Evolutionary conservation across 2,329 filamentous ascomycete genomes (phyloP), one percentile per base, ranked within the genome.

Genomic region (Sporothrix phasma): DNA sequence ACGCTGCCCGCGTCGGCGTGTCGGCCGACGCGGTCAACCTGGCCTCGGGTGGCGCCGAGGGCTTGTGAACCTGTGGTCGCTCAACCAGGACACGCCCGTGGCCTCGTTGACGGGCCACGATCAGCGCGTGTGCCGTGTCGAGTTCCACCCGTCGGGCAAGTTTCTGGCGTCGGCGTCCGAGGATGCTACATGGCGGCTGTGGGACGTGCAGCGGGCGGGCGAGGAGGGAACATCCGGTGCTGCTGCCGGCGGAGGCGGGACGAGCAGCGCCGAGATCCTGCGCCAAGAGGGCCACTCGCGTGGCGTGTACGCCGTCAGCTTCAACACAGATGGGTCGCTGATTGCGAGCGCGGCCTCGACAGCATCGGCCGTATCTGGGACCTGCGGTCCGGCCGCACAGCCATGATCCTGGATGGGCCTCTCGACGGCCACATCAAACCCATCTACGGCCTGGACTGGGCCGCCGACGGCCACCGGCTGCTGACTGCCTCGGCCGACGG

Each of bases 301-400:
- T 63, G 94, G 95, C 67, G 94, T 97, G 13, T 97, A 94, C 71
- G 84, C 92, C 0, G 84, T 97, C 61, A 86, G 86, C 71, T 97
- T 97, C 78, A 96, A 96, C 73, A 83, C 83, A 0, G 94, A 99
- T 72, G 94, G 94, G 0, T 96, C 92, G 1, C 81, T 99, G 1
- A 78, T 97, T 34, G 93, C 92, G 1, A 95, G 89, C 71, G 94
- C 89, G n/a, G 94, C 2, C 80, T 96, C 34, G 94, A 99, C 77
- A 96, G 91, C 70, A 93, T 97, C 63, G 94, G 93, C 3, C 86
- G 94, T 49, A 88, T 99, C 65, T 99, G 94, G 94, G 94, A 99
- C 78, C 74, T 97, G 43, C 84, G 94, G 63, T 94, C 92, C 1
- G 94, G 94, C 13, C 84, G 94, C 65, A 97, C 93, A 0, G 90